Evolutionary conservation across 768 basidiomycete species (phyloP), one percentile per base, ranked within the genome.

Genomic region (Mycena rebaudengoi): DNA sequence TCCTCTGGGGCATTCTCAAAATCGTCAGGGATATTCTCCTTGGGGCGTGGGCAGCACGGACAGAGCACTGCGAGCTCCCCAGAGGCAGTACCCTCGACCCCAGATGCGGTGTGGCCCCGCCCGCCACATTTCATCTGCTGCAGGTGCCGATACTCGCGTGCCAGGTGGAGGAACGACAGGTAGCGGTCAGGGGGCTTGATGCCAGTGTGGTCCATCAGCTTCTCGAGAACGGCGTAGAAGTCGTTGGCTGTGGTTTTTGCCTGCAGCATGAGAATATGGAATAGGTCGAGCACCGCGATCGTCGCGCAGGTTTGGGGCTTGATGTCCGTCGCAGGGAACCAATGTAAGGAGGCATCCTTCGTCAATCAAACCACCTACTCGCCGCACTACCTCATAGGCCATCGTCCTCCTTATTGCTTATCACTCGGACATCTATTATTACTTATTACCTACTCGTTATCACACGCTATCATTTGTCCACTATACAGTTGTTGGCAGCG

Each of bases 21-120:
- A 28, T 66, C 65, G 1, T 52, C 44, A 0, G 70, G 71, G 2
- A 81, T 51, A 60, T 79, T 79, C 0, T 71, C 64, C 0, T 65
- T 73, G 0, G 73, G 75, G 0, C 74, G 73, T 1, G 79, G 80
- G 60, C 80, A 81, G 4, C 76, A 75, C 4, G 75, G 75, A 50
- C 78, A 80, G 5, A 62, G 54, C 1, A 78, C 61, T 0, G 74
- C 74, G 10, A 72, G 67, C 58, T 73, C 70, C 0, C 80, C 75
- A 14, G 56, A 56, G 25, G 53, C 33, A 1, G 75, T 76, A 7
- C 35, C 62, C 3, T 20, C 23, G 6, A 58, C 59, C 5, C 73
- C 67, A 23, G 48, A 60, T 51, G 65, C 60, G 62, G 73, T 62
- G 61, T 76, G 70, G 46, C 72, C 68, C 37, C 72, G 39, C 26